Evolutionary conservation across 768 basidiomycete species (phyloP).

Genomic region (Phaeolepiota aurea): DNA sequence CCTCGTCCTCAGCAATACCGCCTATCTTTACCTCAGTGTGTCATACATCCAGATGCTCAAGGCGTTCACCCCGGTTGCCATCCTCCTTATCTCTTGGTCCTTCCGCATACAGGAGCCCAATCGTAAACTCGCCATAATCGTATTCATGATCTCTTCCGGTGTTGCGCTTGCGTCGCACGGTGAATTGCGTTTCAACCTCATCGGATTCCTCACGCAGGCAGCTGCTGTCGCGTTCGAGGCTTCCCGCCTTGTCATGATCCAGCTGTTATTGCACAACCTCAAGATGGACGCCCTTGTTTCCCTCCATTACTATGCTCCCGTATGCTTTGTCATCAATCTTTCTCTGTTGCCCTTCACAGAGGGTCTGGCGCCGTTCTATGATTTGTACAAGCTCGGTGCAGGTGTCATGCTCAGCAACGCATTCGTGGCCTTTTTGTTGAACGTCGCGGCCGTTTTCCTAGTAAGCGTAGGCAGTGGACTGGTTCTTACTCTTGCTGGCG

Average conservation of each 20-base stretch:
- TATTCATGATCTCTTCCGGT: conserved; percentile 84
- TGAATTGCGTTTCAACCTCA: conserved; percentile 76
- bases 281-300: conserved; percentile 98
- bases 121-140: conserved; percentile 71
- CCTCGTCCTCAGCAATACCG: conserved; percentile 84
- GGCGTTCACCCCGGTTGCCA: conserved; percentile 88
- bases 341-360: conserved; percentile 86
- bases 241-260: conserved; percentile 91
- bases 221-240: conserved; percentile 92
- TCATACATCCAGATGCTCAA: conserved; percentile 98
- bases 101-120: conserved; percentile 87
- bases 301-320: conserved; percentile 92
- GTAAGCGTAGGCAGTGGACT: conserved; percentile 84
- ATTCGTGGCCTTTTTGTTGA: conserved; percentile 76
- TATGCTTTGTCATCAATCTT: conserved; percentile 88
- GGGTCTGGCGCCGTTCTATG: conserved; percentile 80
- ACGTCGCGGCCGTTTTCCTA: conserved; percentile 91
- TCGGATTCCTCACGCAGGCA: conserved; percentile 85
- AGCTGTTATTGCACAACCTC: conserved; percentile 86
- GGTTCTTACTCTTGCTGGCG: conserved; percentile 87
- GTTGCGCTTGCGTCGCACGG: conserved; percentile 88
- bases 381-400: conserved; percentile 56
- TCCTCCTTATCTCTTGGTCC: conserved; percentile 88
- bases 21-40: conserved; percentile 86
- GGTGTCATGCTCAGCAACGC: conserved; percentile 79